These are phyloP conservation scores for Ormosia emarginata DNA, from an alignment of 306 rosid genomes.

Conservation along the genomic window DNA sequence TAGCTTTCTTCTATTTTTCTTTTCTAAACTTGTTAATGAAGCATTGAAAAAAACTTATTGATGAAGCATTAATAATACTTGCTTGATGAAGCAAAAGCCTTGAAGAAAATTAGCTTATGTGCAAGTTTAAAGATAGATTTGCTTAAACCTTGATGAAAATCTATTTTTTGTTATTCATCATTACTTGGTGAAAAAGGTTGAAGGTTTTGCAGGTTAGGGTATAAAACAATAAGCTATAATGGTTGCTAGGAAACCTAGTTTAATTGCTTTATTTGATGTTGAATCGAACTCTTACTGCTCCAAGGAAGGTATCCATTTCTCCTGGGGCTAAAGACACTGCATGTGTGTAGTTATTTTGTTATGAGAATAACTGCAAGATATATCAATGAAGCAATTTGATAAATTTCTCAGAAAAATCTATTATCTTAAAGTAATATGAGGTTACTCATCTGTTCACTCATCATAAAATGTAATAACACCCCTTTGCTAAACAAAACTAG, in stretches of 20 bases:
- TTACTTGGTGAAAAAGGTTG: slow-evolving; percentile 11
- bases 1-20: not conserved
- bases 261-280: slow-evolving; percentile 92
- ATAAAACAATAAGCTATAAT: slow-evolving; percentile 16
- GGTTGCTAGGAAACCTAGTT: slow-evolving; percentile 68
- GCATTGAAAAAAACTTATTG: not conserved
- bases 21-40: not conserved
- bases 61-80: not conserved
- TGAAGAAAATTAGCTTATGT: not conserved
- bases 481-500: not conserved
- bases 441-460: not conserved
- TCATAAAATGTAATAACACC: not conserved
- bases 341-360: not conserved
- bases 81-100: not conserved
- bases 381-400: slow-evolving; percentile 1
- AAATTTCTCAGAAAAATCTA: slow-evolving; percentile 6
- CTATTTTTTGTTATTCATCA: not conserved
- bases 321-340: not conserved
- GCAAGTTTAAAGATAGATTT: not conserved
- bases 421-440: not conserved
- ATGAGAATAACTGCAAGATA: not conserved
- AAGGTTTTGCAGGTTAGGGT: slow-evolving; percentile 28
- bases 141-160: not conserved
- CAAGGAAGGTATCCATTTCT: slow-evolving; percentile 66
- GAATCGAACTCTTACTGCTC: slow-evolving; percentile 98